Evolutionary conservation across 768 basidiomycete species (phyloP).

Genomic region (Russula ochroleuca): DNA sequence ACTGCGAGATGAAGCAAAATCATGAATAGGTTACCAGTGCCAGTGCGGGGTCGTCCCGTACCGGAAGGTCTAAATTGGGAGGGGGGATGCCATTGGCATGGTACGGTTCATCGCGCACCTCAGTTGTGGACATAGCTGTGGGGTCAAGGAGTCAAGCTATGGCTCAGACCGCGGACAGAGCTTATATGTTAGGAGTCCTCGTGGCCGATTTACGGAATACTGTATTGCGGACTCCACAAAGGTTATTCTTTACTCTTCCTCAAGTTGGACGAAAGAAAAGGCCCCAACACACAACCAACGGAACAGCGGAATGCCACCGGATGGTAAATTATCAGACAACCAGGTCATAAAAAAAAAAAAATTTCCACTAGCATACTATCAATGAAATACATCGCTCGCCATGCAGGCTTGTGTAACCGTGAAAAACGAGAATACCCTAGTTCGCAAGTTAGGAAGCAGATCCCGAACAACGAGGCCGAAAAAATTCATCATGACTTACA

Average conservation of each 20-base stretch:
- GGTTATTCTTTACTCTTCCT: not conserved
- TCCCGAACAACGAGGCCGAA: no score
- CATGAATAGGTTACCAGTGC: not conserved
- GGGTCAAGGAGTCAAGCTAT: not conserved
- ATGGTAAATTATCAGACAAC: no score
- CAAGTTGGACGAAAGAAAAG: not conserved
- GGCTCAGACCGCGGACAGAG: not conserved
- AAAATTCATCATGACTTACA: slow-evolving; percentile 3
- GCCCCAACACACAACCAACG: not conserved
- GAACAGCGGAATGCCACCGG: not conserved
- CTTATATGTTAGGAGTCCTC: not conserved
- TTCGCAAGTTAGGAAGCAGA: not conserved
- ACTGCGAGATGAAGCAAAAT: slow-evolving; percentile 32
- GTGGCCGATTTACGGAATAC: not conserved
- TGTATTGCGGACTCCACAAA: not conserved
- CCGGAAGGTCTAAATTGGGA: slow-evolving; percentile 41
- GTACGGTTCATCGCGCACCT: slow-evolving; percentile 24
- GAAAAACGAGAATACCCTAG: slow-evolving; percentile 17
- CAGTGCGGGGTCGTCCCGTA: slow-evolving; percentile 29
- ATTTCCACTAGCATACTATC: not conserved
- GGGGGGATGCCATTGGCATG: slow-evolving; percentile 38
- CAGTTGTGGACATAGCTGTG: slow-evolving; percentile 8
- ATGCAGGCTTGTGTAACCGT: not conserved
- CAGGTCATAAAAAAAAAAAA: not conserved
- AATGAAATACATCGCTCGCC: not conserved